A percentile compares a stretch with the other conserved stretches of the same genome.
phyloP scores from a whole-genome alignment of 1,139 yeast species.

The Yamadazyma sp. region DNA sequence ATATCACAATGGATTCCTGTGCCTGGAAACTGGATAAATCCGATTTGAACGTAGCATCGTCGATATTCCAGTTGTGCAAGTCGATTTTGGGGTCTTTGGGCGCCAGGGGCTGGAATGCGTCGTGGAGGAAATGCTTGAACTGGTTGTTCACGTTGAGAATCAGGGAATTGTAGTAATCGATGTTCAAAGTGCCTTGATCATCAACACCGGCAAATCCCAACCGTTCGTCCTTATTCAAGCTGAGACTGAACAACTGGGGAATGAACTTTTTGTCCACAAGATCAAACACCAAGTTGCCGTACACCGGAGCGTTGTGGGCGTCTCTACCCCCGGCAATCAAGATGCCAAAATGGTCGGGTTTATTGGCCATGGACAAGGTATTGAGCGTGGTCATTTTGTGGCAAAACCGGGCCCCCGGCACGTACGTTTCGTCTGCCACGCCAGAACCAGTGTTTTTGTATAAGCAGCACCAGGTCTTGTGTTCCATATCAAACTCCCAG shows the following conservation, averaged over 20 bases:
- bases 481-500: slow-evolving; percentile 61
- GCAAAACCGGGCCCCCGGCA: slow-evolving; percentile 48
- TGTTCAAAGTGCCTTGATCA: slow-evolving; percentile 15
- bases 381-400: slow-evolving; percentile 51
- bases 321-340: slow-evolving; percentile 64
- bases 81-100: background rate
- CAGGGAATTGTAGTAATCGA: slow-evolving; percentile 35
- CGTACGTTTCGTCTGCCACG: slow-evolving; percentile 20
- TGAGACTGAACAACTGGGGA: slow-evolving; percentile 19
- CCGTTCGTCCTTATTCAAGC: slow-evolving; percentile 3
- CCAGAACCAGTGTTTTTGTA: slow-evolving; percentile 21
- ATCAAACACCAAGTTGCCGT: slow-evolving; percentile 53
- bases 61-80: background rate
- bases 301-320: slow-evolving; percentile 36
- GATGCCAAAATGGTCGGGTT: slow-evolving; percentile 52
- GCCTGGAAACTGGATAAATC: slow-evolving; percentile 3
- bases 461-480: slow-evolving; percentile 51
- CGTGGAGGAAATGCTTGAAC: slow-evolving; percentile 19
- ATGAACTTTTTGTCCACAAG: slow-evolving; percentile 48
- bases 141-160: slow-evolving; percentile 32
- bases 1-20: slow-evolving; percentile 37
- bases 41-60: background rate
- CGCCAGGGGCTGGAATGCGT: slow-evolving; percentile 7
- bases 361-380: slow-evolving; percentile 41
- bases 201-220: slow-evolving; percentile 19